Percentiles rank a stretch among this genome's conserved stretches.
phyloP scores from a whole-genome alignment of 371 early-diverging fungal species.

The Mucor piriformis region DNA sequence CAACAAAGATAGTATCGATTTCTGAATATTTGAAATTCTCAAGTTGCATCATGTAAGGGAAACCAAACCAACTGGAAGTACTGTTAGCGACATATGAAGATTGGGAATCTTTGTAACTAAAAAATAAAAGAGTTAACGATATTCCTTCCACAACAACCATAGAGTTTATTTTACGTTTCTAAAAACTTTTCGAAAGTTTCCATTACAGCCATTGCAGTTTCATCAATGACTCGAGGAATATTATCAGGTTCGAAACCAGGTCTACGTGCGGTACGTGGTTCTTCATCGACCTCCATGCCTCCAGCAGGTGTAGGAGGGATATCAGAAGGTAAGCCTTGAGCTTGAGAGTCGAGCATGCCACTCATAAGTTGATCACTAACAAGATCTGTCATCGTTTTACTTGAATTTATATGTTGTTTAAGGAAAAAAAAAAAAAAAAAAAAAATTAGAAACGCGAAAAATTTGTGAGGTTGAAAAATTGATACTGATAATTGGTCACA shows the following conservation, averaged over 20 bases:
- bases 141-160: no score
- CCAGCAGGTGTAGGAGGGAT: slow-evolving; percentile 37
- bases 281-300: slow-evolving; percentile 38
- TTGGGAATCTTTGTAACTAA: slow-evolving; percentile 23
- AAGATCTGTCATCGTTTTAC: slow-evolving; percentile 24
- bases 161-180: slow-evolving; percentile 55
- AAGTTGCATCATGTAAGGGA: slow-evolving; percentile 64
- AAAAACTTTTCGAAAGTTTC: slow-evolving; percentile 80
- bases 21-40: slow-evolving; percentile 60
- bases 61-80: slow-evolving; percentile 37
- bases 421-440: not conserved
- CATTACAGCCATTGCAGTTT: slow-evolving; percentile 78
- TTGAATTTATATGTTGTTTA: not conserved
- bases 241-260: slow-evolving; percentile 12
- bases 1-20: slow-evolving; percentile 75
- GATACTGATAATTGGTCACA: slow-evolving; percentile 14
- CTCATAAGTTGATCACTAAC: slow-evolving; percentile 28
- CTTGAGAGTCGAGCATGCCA: slow-evolving; percentile 33
- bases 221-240: slow-evolving; percentile 69
- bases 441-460: slow-evolving; percentile 9
- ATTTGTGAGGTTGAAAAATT: not conserved
- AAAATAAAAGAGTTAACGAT: not conserved
- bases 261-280: slow-evolving; percentile 30
- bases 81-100: slow-evolving; percentile 31
- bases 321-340: slow-evolving; percentile 23